phyloP scores from a whole-genome alignment of 495 filamentous ascomycete species.

The Emericellopsis terricola region DNA sequence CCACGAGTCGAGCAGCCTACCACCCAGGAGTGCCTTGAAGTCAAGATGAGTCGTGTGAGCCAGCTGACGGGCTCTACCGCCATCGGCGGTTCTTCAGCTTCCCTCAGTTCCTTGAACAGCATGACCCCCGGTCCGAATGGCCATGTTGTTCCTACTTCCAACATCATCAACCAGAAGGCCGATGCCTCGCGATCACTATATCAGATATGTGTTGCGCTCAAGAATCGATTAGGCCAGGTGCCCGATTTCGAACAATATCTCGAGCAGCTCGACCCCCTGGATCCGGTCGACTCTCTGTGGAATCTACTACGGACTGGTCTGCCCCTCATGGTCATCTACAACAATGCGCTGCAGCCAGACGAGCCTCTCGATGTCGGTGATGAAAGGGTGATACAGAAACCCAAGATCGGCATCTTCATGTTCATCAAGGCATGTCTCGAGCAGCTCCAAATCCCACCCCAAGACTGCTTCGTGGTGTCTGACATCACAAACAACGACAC shows the following conservation, averaged over 20 bases:
- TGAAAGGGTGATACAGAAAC: constrained; percentile 39
- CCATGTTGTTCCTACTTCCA: constrained; percentile 54
- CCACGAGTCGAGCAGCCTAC: no score
- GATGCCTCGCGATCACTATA: constrained; percentile 79
- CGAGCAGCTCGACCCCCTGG: constrained; percentile 34
- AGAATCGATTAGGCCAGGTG: constrained; percentile 61
- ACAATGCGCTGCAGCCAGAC: constrained; percentile 61
- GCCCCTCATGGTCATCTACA: constrained; percentile 79
- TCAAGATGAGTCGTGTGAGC: constrained; percentile 30
- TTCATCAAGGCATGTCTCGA: constrained; percentile 35
- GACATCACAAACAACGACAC: constrained; percentile 90
- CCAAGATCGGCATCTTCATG: constrained; percentile 39
- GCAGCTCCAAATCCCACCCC: constrained; percentile 56
- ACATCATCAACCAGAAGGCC: constrained; percentile 88
- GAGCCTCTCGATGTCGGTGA: constrained; percentile 43
- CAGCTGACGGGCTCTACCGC: constrained; percentile 34
- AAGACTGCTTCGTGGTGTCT: constrained; percentile 78
- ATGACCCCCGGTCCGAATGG: constrained; percentile 26
- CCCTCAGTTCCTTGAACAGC: constrained; percentile 27
- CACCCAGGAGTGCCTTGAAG: no score
- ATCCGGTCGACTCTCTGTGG: constrained; percentile 86
- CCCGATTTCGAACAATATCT: constrained; percentile 64
- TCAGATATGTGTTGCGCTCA: constrained; percentile 78
- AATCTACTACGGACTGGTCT: constrained; percentile 67
- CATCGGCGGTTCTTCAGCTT: constrained; percentile 23